These are phyloP conservation scores for Solanum aculeatissimum DNA, from an alignment of 305 asterid genomes.

Conservation along the genomic window DNA sequence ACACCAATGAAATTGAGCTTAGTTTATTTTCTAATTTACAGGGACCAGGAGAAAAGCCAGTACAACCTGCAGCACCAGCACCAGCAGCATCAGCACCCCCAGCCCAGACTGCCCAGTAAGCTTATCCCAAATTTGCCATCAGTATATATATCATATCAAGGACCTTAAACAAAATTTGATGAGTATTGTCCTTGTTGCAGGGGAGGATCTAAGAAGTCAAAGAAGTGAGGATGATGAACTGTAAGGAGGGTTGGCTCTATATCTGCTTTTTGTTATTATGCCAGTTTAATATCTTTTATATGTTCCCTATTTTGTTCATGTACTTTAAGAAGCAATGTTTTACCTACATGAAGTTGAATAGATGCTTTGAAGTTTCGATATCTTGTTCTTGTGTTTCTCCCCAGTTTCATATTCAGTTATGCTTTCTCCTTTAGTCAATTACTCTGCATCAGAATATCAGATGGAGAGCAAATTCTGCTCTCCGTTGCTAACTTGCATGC, in stretches of 20 bases:
- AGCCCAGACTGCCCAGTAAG: conserved; percentile 47
- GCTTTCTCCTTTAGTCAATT: neutral
- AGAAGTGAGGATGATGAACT: conserved; percentile 27
- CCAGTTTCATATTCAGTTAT: neutral
- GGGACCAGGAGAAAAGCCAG: conserved; percentile 44
- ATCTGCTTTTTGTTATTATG: conserved; percentile 7
- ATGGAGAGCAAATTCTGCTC: neutral
- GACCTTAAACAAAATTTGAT: neutral
- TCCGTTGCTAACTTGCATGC: neutral
- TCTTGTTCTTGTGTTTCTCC: neutral
- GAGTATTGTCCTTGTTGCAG: conserved; percentile 14
- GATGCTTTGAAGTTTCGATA: neutral
- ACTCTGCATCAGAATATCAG: neutral
- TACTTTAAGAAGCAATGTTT: conserved; percentile 12
- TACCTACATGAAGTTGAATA: conserved; percentile 4
- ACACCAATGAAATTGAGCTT: neutral
- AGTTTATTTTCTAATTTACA: neutral
- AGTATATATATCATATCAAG: neutral
- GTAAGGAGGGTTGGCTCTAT: neutral
- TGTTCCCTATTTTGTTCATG: conserved; percentile 4
- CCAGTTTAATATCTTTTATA: conserved; percentile 10
- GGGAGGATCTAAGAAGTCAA: conserved; percentile 38
- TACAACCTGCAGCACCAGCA: conserved; percentile 17
- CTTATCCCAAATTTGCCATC: neutral
- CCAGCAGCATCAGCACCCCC: conserved; percentile 17